These are phyloP conservation scores for Linnemannia zychae DNA, from an alignment of 192 early-diverging fungal species.

Conservation along the genomic window DNA sequence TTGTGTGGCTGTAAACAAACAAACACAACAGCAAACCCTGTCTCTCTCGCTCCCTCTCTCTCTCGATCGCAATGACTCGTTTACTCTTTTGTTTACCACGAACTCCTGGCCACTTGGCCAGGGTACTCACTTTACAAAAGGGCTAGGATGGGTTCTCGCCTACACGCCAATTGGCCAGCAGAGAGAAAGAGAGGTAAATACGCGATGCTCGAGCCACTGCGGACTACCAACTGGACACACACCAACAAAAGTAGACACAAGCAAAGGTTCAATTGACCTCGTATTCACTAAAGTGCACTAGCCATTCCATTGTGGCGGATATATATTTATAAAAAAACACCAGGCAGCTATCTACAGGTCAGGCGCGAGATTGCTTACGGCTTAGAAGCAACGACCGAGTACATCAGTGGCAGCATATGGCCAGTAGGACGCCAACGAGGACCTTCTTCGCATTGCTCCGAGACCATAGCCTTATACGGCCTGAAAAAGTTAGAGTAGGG, in stretches of 20 bases:
- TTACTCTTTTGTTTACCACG: not conserved
- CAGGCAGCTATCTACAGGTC: not conserved
- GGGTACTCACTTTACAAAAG: not conserved
- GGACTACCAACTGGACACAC: not conserved
- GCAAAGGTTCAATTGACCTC: not conserved
- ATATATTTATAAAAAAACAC: not conserved
- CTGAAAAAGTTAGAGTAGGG: constrained; percentile 53
- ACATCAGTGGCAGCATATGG: constrained; percentile 51
- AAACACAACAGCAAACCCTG: not conserved
- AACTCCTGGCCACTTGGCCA: not conserved
- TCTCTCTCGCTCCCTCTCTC: not conserved
- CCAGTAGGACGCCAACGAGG: constrained; percentile 28
- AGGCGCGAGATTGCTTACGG: not conserved
- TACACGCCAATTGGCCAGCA: not conserved
- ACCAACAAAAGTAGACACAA: not conserved
- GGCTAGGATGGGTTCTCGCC: not conserved
- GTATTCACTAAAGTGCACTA: not conserved
- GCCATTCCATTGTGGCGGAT: not conserved
- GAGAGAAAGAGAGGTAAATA: too few relatives aligned
- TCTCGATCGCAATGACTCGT: not conserved
- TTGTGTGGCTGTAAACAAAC: too few relatives aligned
- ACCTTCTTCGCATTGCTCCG: constrained; percentile 35
- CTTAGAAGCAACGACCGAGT: constrained; percentile 34
- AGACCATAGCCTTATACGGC: constrained; percentile 30
- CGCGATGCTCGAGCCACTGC: not conserved